Percentiles rank a stretch among this genome's conserved stretches.
Evolutionary conservation across 139 green algal genomes (phyloP).

Genomic region (Coelastrella sp.): DNA sequence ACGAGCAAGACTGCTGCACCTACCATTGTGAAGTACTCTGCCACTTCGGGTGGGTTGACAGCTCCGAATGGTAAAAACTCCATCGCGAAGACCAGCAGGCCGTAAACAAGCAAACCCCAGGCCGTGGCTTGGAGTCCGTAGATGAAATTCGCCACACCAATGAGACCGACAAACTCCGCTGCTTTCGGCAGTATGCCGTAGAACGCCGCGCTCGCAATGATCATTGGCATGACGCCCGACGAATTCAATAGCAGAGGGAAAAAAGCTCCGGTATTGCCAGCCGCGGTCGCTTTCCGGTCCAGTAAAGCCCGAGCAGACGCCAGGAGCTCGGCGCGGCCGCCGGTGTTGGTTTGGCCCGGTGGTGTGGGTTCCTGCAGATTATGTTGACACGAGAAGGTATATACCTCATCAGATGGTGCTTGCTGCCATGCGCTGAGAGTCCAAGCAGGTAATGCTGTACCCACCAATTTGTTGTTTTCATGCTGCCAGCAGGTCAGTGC

Average conservation of each 20-base stretch:
- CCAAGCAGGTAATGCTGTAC: no score
- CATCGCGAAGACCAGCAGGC: conserved; percentile 60
- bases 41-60: conserved; percentile 66
- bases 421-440: no score
- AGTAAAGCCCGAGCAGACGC: conserved; percentile 30
- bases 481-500: no score
- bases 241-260: conserved; percentile 60
- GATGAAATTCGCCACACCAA: background rate
- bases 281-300: conserved; percentile 28
- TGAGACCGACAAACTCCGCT: conserved; percentile 39
- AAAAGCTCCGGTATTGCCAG: conserved; percentile 26
- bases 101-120: conserved; percentile 62
- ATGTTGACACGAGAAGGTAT: no score
- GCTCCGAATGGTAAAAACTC: conserved; percentile 69
- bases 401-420: no score
- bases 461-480: no score
- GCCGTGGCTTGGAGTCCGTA: conserved; percentile 28
- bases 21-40: conserved; percentile 66
- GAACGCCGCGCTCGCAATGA: conserved; percentile 62
- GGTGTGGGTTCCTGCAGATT: conserved; percentile 7
- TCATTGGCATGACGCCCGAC: conserved; percentile 65
- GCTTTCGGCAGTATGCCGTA: conserved; percentile 59
- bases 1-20: background rate
- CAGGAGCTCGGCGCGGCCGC: conserved; percentile 38
- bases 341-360: background rate